Base-by-base conservation (phyloP, 148 eudicot species). In the Euryodendron excelsum region DNA sequence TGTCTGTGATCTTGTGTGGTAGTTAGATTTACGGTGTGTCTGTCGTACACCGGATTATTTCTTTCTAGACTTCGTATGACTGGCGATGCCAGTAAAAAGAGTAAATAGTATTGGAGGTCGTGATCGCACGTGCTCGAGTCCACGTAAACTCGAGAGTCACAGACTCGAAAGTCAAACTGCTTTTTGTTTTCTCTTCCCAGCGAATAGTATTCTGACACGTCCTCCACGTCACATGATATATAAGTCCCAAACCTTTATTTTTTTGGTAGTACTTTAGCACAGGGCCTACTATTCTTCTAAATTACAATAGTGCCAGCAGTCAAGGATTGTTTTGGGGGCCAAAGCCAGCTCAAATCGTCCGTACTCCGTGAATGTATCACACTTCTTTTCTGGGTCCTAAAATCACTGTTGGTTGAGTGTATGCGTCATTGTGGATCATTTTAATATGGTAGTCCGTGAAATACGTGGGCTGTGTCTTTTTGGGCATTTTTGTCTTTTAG, bases 51-150 rank as follows among this genome's bases (percentile, higher is more conserved):
- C n/a, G n/a, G n/a, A n/a, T n/a, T n/a, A n/a, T n/a, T n/a, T n/a
- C n/a, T n/a, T n/a, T n/a, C n/a, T n/a, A n/a, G n/a, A n/a, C n/a
- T n/a, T n/a, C 39, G 33, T 14, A 10, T 69, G 58, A 17, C 12
- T 52, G 33, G 27, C 7, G 17, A 30, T 28, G 55, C 48, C 11
- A 13, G 45, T 13, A 5, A 48, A 70, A 47, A 70, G n/a, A 70
- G 36, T 2, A 53, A 41, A 20, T n/a, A 18, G 5, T 12, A 23
- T 75, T 64, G 50, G 15, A 63, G 23, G 77, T 61, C n/a, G 27
- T 9, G 73, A 23, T 82, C 58, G 52, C 77, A 77, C 75, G 81
- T 80, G 84, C 72, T 72, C 73, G 61, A 58, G 53, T 79, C 75
- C 60, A 52, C 39, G 73, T 62, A 37, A 70, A 53, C 25, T 28